Percentiles rank a stretch among this genome's conserved stretches.
Conservation (phyloP, 1,284 basidiomycete genomes). For the Cryptococcus sp. region DNA sequence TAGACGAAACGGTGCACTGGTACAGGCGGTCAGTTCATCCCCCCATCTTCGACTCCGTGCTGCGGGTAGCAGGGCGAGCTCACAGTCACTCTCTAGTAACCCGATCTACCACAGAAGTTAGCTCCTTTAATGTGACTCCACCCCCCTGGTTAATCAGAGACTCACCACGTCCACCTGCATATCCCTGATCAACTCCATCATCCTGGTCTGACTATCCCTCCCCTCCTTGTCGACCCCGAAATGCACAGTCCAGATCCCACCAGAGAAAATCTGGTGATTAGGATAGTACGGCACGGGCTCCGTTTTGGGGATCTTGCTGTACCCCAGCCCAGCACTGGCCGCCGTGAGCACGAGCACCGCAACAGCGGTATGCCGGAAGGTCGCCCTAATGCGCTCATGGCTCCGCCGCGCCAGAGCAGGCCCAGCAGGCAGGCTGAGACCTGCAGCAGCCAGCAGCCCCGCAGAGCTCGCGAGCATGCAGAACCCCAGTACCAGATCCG, state of each 20-base stretch:
- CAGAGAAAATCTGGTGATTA: conserved; percentile 66
- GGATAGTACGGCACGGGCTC: conserved; percentile 59
- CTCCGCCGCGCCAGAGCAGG: conserved; percentile 16
- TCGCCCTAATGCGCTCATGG: conserved; percentile 13
- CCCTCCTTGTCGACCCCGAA: conserved; percentile 82
- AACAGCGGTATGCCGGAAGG: conserved; percentile 45
- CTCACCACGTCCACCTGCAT: conserved; percentile 72
- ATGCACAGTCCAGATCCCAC: conserved; percentile 87
- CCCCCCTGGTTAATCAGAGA: not conserved
- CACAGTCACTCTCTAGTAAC: conserved; percentile 77
- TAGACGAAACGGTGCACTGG: conserved; percentile 71
- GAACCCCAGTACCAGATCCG: conserved; percentile 57
- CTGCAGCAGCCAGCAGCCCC: conserved; percentile 8
- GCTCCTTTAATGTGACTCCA: not conserved
- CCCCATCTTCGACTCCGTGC: conserved; percentile 5
- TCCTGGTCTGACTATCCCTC: conserved; percentile 38
- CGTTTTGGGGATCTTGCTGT: conserved; percentile 19
- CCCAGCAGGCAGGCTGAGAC: conserved; percentile 21
- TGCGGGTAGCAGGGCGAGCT: conserved; percentile 29
- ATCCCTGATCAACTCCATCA: conserved; percentile 48
- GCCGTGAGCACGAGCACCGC: conserved; percentile 15
- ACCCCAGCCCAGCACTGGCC: conserved; percentile 16
- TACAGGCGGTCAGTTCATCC: not conserved
- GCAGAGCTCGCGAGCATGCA: conserved; percentile 23
- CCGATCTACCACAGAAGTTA: conserved; percentile 50